Conservation (phyloP, 1,139 yeast species). For the Blastobotrys arbuscula region DNA sequence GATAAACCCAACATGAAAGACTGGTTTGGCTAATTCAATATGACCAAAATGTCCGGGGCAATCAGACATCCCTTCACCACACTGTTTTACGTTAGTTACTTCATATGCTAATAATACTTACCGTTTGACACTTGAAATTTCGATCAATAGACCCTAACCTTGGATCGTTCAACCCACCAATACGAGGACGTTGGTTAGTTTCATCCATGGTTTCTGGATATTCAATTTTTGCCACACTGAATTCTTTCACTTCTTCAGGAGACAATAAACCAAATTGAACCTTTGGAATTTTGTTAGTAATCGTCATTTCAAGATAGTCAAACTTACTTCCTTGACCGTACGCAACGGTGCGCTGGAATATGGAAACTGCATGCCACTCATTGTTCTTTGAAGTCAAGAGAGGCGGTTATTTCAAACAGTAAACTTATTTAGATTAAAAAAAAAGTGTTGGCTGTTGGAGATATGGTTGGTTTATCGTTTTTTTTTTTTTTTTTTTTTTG, state of each 20-base stretch:
- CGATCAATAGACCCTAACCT: constrained; percentile 96
- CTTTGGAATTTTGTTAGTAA: constrained; percentile 30
- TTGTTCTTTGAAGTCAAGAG: constrained; percentile 15
- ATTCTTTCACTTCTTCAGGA: constrained; percentile 96
- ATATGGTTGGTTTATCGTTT: not conserved
- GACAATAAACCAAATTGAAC: constrained; percentile 96
- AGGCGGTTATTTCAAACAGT: not conserved
- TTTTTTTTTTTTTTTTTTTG: not conserved
- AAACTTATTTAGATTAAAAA: not conserved
- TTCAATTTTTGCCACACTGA: constrained; percentile 94
- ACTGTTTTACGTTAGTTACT: constrained; percentile 30
- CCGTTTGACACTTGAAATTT: constrained; percentile 92
- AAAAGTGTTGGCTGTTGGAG: not conserved
- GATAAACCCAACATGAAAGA: constrained; percentile 90
- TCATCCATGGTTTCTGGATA: constrained; percentile 99
- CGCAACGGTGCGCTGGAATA: constrained; percentile 97
- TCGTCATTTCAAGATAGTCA: constrained; percentile 9
- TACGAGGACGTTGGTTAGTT: constrained; percentile 88
- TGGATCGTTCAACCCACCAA: constrained; percentile 96
- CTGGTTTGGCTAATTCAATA: constrained; percentile 96
- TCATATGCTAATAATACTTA: constrained; percentile 18
- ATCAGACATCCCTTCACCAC: constrained; percentile 98
- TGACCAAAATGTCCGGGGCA: constrained; percentile 99
- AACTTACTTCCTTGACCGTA: constrained; percentile 81
- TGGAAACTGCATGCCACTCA: constrained; percentile 58